Conservation (phyloP, 177 flowering plant genomes). For the Vitis hybrid region DNA sequence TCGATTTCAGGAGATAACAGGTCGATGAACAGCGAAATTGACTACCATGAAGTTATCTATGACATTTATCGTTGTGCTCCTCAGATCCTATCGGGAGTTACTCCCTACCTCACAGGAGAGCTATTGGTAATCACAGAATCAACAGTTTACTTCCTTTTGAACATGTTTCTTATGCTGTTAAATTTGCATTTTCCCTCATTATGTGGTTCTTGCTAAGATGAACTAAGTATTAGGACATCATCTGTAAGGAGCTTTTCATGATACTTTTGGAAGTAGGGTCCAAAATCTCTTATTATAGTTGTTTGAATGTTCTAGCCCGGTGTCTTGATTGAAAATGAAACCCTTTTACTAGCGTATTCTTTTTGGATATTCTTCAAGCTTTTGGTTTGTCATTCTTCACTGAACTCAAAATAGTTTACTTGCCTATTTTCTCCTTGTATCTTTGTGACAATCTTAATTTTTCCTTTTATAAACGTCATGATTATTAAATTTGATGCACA, state of each 20-base stretch:
- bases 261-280: neutral
- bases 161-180: neutral
- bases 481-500: conserved; percentile 1
- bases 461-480: neutral
- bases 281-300: neutral
- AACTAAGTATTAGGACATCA: neutral
- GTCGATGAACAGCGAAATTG: conserved; percentile 44
- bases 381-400: neutral
- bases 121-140: conserved; percentile 63
- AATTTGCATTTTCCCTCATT: neutral
- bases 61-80: conserved; percentile 87
- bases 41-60: conserved; percentile 86
- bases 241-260: neutral
- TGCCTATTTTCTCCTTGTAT: too few species aligned
- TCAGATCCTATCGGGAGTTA: conserved; percentile 71
- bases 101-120: conserved; percentile 87
- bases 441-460: too few species aligned
- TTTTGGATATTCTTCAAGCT: neutral
- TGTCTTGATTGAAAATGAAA: neutral
- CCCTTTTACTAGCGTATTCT: neutral
- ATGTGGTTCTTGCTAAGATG: neutral
- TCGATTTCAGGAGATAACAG: conserved; percentile 79
- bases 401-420: too few species aligned
- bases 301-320: neutral
- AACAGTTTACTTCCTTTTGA: conserved; percentile 2